A percentile compares a stretch with the other conserved stretches of the same genome.
These are phyloP conservation scores for Leccinum rimulosum DNA, from an alignment of 768 basidiomycete species.

Conservation along the genomic window DNA sequence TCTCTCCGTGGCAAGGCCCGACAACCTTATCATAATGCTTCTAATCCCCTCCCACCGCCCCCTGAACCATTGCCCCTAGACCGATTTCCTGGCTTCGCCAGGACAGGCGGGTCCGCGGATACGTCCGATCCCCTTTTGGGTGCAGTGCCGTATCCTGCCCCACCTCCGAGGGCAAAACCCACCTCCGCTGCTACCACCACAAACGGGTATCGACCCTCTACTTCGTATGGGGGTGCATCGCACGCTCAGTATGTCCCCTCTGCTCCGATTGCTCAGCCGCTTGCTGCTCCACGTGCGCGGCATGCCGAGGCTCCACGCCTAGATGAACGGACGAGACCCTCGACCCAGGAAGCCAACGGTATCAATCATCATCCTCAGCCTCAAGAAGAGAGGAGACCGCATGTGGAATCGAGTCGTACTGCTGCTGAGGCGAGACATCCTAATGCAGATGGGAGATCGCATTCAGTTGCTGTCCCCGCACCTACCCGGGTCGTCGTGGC, in stretches of 20 bases:
- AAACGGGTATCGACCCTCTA: conserved; percentile 13
- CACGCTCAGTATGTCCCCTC: conserved; percentile 15
- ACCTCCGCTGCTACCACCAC: conserved; percentile 4
- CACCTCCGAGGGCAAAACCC: conserved; percentile 20
- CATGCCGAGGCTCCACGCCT: conserved; percentile 20
- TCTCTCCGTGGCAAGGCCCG: conserved; percentile 33
- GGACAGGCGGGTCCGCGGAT: conserved; percentile 28
- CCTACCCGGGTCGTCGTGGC: conserved; percentile 31
- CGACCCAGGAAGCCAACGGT: conserved; percentile 15
- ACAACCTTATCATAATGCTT: conserved; percentile 30
- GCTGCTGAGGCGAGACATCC: conserved; percentile 8
- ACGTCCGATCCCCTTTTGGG: conserved; percentile 19
- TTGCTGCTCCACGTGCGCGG: conserved; percentile 20
- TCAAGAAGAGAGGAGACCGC: conserved; percentile 15
- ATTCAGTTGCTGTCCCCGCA: conserved; percentile 32
- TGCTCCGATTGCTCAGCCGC: conserved; percentile 14
- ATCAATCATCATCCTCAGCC: conserved; percentile 5
- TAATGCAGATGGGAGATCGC: conserved; percentile 21
- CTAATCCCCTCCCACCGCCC: conserved; percentile 56
- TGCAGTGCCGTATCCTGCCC: conserved; percentile 28
- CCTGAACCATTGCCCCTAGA: conserved; percentile 51
- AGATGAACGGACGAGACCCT: conserved; percentile 22
- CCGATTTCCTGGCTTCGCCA: conserved; percentile 41
- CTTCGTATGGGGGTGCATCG: conserved; percentile 10
- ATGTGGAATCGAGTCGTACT: conserved; percentile 12